phyloP scores from a whole-genome alignment of 2,329 filamentous ascomycete genomes.

The Pseudocercospora cruenta region DNA sequence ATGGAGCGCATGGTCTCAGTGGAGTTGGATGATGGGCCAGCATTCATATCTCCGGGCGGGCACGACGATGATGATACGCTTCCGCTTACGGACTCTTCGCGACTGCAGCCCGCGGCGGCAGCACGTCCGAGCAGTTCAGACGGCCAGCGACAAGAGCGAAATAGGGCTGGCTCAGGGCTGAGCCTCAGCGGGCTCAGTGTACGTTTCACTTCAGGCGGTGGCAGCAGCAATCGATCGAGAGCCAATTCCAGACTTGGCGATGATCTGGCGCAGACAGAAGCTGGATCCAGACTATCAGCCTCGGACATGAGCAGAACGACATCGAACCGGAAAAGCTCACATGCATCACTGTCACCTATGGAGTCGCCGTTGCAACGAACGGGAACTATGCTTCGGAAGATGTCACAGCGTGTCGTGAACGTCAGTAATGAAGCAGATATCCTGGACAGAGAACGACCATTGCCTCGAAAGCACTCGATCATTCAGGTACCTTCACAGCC shows the following conservation, averaged over 20 bases:
- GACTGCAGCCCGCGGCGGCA: constrained; percentile 52
- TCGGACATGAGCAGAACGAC: constrained; percentile 57
- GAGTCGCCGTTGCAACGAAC: constrained; percentile 55
- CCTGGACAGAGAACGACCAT: constrained; percentile 76
- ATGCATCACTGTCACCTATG: constrained; percentile 50
- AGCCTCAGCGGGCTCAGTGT: constrained; percentile 53
- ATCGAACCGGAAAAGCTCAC: constrained; percentile 47
- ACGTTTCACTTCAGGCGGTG: constrained; percentile 52
- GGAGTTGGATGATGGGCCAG: constrained; percentile 58
- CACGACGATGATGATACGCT: constrained; percentile 59
- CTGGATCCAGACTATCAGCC: constrained; percentile 47
- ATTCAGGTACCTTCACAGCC: constrained; percentile 6
- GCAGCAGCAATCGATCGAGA: constrained; percentile 41
- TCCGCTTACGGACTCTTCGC: constrained; percentile 60
- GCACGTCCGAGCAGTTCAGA: constrained; percentile 47
- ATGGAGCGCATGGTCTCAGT: constrained; percentile 41
- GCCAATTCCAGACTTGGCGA: constrained; percentile 59
- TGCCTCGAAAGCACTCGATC: constrained; percentile 64
- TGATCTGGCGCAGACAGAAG: constrained; percentile 63
- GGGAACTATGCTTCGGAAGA: constrained; percentile 62
- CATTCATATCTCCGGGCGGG: constrained; percentile 55
- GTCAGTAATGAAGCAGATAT: constrained; percentile 90
- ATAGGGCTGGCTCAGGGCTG: constrained; percentile 19
- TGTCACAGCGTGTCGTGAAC: constrained; percentile 98
- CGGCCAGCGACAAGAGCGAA: constrained; percentile 52